Evolutionary conservation across 768 basidiomycete species (phyloP).

Genomic region (Ramaria sp.): DNA sequence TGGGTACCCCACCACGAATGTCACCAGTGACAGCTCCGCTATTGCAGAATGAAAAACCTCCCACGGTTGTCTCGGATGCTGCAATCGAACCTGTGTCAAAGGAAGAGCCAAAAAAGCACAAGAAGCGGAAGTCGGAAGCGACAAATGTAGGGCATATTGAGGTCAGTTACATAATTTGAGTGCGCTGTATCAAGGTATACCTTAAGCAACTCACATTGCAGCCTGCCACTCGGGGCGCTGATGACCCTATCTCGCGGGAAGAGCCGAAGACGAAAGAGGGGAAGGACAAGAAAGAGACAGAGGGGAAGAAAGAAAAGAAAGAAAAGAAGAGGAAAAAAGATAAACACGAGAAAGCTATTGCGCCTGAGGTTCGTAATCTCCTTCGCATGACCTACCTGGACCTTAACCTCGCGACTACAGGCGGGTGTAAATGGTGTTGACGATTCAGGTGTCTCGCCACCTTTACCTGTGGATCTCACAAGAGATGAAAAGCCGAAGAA

Average conservation of each 20-base stretch:
- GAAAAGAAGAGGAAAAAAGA: constrained; percentile 21
- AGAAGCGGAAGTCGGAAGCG: constrained; percentile 13
- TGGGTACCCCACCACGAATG: constrained; percentile 51
- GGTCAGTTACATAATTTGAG: not conserved
- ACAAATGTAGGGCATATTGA: not conserved
- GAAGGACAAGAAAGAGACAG: constrained; percentile 14
- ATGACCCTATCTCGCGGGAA: not conserved
- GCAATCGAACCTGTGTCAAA: constrained; percentile 8
- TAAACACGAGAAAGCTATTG: constrained; percentile 14
- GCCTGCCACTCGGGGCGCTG: not conserved
- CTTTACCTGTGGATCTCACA: not conserved
- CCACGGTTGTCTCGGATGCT: not conserved
- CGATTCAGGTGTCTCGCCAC: not conserved
- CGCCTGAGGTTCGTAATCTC: constrained; percentile 6
- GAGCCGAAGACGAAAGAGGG: constrained; percentile 8
- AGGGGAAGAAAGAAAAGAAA: constrained; percentile 13
- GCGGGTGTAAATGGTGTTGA: not conserved
- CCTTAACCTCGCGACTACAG: not conserved
- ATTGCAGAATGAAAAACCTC: not conserved
- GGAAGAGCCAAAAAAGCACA: constrained; percentile 10
- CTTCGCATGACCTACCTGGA: not conserved
- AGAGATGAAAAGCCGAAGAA: not conserved
- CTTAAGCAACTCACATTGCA: not conserved
- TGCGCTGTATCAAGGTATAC: not conserved
- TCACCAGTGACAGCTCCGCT: constrained; percentile 26